These are phyloP conservation scores for Aspergillus sojae DNA, from an alignment of 2,329 filamentous ascomycete genomes.

Conservation along the genomic window DNA sequence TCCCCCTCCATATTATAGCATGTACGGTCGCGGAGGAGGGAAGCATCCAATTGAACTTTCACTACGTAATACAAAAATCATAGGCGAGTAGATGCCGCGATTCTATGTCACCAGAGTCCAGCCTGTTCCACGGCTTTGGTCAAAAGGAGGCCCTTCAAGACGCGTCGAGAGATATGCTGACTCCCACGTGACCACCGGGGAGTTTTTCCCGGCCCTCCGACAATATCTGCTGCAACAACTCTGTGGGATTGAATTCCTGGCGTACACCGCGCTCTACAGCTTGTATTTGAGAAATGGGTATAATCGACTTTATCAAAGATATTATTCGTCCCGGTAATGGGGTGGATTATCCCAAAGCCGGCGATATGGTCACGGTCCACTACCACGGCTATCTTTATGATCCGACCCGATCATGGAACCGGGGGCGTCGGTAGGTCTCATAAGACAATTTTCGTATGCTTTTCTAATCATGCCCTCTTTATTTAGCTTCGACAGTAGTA, in stretches of 20 bases:
- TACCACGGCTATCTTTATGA: slow-evolving; percentile 27
- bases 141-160: too few relatives aligned
- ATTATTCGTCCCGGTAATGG: slow-evolving; percentile 23
- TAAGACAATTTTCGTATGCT: background rate
- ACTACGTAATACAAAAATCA: too few relatives aligned
- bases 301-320: slow-evolving; percentile 26
- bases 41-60: too few relatives aligned
- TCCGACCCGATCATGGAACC: slow-evolving; percentile 21
- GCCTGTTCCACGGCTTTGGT: too few relatives aligned
- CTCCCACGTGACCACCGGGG: background rate
- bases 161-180: too few relatives aligned
- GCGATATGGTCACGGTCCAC: slow-evolving; percentile 24
- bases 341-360: slow-evolving; percentile 20
- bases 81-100: too few relatives aligned
- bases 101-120: too few relatives aligned
- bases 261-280: background rate
- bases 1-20: too few relatives aligned
- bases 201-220: background rate
- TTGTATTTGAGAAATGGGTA: slow-evolving; percentile 10
- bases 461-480: background rate
- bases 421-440: slow-evolving; percentile 19
- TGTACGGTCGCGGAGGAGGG: too few relatives aligned
- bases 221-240: background rate
- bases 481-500: slow-evolving; percentile 23
- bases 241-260: background rate